Base-by-base conservation (phyloP, 83 land plant species). In the Picea abies region DNA sequence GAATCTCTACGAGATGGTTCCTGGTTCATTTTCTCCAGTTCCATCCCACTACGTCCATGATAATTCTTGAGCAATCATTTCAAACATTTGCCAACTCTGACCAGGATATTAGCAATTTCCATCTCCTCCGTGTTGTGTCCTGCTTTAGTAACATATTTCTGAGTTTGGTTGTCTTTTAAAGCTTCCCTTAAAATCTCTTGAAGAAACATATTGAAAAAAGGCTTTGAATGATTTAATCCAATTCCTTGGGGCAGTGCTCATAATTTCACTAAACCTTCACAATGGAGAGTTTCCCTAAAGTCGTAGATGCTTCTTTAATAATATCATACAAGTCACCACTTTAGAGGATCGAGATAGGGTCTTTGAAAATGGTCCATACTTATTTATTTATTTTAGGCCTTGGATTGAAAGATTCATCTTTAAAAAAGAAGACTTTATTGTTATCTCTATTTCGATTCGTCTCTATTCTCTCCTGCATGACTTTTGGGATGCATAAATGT, bases 221-320 rank as follows among this genome's bases (percentile, higher is more conserved):
- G 89, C 58, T 82, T 80, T 25, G 58, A 35, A 23, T 25, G 9
- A 37, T 58, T 20, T 26, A 29, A 23, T 75, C 8, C 26, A 3
- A 76, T 80, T 10, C 11, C 82, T n/a, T 69, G 70, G 68, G 78
- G 64, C 67, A 35, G 85, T 82, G 44, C 91, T 92, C 98, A 97
- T 97, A 47, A 95, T 90, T 76, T 94, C 87, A 71, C 98, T 87
- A 81, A 96, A 97, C 92, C 98, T 94, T 95, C 96, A 89, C 94
- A 97, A 61, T 98, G 97, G 6, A 97, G 90, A 19, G 99, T 97
- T 67, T 91, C 98, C 75, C 99, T 90, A 64, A 95, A 97, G 60
- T 85, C 70, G 99, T 97, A 17, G 93, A 90, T 25, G 98, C 98
- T 88, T 97, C 99, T 58, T 89, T 37, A 41, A 79, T 82, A 26